Base-by-base conservation (phyloP, 2,329 filamentous ascomycete species). In the Pseudofabraea citricarpa region DNA sequence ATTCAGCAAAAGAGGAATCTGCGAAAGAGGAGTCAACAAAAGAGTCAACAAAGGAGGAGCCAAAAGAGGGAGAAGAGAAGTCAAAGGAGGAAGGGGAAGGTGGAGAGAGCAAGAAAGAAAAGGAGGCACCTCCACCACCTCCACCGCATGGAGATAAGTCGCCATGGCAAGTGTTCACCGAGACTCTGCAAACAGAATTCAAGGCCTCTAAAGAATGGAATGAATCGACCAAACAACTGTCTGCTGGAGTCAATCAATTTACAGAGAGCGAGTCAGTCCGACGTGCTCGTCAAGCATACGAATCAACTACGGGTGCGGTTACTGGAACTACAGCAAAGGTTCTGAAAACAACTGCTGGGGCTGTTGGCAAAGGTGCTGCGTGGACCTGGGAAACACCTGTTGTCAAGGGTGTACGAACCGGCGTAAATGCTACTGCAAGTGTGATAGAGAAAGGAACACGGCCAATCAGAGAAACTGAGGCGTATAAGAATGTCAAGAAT, bases 191-290 rank as follows among this genome's bases (percentile, higher is more conserved):
- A 64, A 77, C 75, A 45, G 93, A 98, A 68, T 95, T 98, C 70
- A 90, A 96, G 66, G 87, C 89, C 41, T 97, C 90, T 13, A 95
- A 97, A 63, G 93, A 98, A 65, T 98, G 93, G 93, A 95, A 98
- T 61, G 93, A 98, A 62, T 95, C 89, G 33, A 98, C 91, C 32
- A 97, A 98, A 71, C 88, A 93, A 53, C 78, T 98, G 32, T 87
- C 88, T 15, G 88, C 87, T 38, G 87, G 86, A 5, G 89, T 91
- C 15, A 85, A 95, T 61, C 83, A 96, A 58, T 93, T 98, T 61
- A 84, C 84, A 23, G 91, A 97, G 69, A 96, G 90, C 60, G 90
- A 96, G 61, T 87, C 85, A 15, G 87, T 98, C 13, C 85, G 89
- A 60, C 81, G 82, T 56, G 93, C 91, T 22, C 81, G 87, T 53